A percentile compares a stretch with the other conserved stretches of the same genome.
Conservation (phyloP, 1,284 basidiomycete genomes). For the Cutaneotrichosporon sp. region DNA sequence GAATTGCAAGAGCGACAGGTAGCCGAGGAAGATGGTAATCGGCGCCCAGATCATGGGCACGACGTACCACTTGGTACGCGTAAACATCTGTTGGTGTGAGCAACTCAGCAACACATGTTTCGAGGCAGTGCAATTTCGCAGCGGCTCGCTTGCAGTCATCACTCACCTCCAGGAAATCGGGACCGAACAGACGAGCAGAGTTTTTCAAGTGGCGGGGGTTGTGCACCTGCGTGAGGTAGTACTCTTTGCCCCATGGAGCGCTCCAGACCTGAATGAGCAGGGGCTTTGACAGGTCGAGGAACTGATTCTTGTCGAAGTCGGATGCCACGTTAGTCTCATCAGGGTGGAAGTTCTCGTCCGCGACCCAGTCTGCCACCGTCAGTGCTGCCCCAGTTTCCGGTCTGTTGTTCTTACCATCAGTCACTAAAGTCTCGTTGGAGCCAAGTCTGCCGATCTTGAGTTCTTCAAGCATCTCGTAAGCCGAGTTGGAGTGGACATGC, state of each 20-base stretch:
- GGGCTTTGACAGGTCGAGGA: constrained; percentile 85
- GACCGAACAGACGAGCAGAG: constrained; percentile 82
- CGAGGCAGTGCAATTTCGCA: neutral
- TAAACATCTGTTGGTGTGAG: constrained; percentile 58
- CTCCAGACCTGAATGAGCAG: constrained; percentile 51
- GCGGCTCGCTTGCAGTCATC: no score
- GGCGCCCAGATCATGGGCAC: constrained; percentile 90
- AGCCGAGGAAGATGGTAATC: constrained; percentile 73
- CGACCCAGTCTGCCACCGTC: constrained; percentile 66
- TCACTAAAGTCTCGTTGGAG: constrained; percentile 65
- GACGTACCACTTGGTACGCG: constrained; percentile 89
- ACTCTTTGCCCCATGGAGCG: constrained; percentile 66
- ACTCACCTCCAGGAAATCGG: constrained; percentile 70
- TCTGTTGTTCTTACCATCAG: constrained; percentile 65
- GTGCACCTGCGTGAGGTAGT: constrained; percentile 94
- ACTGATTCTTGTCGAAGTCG: constrained; percentile 83
- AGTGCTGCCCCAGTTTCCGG: neutral
- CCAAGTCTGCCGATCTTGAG: constrained; percentile 77
- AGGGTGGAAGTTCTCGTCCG: constrained; percentile 80
- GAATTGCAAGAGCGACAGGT: constrained; percentile 79
- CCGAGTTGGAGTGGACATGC: constrained; percentile 89
- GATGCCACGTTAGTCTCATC: constrained; percentile 72
- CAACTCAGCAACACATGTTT: neutral
- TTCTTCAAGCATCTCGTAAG: constrained; percentile 88
- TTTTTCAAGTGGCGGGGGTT: constrained; percentile 86